These are phyloP conservation scores for Pleoardoris graminearum DNA, from an alignment of 2,329 filamentous ascomycete genomes.

Conservation along the genomic window DNA sequence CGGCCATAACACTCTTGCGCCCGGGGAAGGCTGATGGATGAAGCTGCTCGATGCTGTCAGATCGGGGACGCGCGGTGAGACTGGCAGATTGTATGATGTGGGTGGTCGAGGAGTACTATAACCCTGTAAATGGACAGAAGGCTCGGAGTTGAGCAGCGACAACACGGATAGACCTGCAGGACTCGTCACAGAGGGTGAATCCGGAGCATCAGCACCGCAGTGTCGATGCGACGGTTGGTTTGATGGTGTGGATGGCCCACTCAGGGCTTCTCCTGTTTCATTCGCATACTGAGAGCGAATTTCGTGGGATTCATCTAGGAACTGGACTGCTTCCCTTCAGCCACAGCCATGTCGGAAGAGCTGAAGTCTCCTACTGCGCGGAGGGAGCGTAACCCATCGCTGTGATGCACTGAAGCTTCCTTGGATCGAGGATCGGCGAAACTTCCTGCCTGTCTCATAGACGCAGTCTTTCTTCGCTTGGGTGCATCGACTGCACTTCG, in stretches of 20 bases:
- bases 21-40: conserved; percentile 36
- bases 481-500: conserved; percentile 39
- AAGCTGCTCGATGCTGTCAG: conserved; percentile 23
- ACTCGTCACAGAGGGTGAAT: conserved; percentile 24
- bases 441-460: conserved; percentile 41
- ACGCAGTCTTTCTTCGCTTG: conserved; percentile 38
- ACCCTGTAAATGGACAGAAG: conserved; percentile 24
- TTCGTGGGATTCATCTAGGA: conserved; percentile 41
- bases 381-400: conserved; percentile 42
- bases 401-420: conserved; percentile 36
- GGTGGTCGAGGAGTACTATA: conserved; percentile 16
- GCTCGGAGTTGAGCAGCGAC: conserved; percentile 41
- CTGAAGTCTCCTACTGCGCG: conserved; percentile 26
- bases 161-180: conserved; percentile 39
- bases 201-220: conserved; percentile 16
- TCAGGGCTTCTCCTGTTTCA: conserved; percentile 22
- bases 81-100: conserved; percentile 20
- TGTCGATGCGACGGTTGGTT: conserved; percentile 19
- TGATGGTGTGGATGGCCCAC: conserved; percentile 14
- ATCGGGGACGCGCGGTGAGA: conserved; percentile 12
- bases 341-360: not conserved
- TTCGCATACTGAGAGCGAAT: conserved; percentile 37
- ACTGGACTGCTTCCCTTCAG: conserved; percentile 38
- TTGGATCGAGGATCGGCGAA: conserved; percentile 42
- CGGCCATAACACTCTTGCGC: conserved; percentile 39